phyloP scores from a whole-genome alignment of 1,139 yeast species.

The Geotrichum fermentans region DNA sequence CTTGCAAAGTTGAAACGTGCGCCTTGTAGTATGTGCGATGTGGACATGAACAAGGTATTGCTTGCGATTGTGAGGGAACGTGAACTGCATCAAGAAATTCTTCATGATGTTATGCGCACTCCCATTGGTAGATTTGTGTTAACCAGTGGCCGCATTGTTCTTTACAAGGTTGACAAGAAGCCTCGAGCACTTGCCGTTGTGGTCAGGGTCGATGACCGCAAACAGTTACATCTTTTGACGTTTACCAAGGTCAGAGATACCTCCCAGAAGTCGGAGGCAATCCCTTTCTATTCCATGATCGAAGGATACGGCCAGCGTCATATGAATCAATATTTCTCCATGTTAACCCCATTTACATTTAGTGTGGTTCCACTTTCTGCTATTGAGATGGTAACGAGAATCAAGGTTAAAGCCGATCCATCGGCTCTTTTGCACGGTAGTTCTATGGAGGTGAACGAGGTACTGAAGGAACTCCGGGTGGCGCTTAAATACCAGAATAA shows the following conservation, averaged over 20 bases:
- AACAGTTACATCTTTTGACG: constrained; percentile 3
- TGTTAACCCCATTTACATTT: constrained; percentile 33
- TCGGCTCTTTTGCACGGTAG: constrained; percentile 46
- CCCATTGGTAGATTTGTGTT: constrained; percentile 48
- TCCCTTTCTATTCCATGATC: constrained; percentile 53
- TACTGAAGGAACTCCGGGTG: constrained; percentile 42
- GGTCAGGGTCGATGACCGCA: constrained; percentile 9
- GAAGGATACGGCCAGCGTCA: constrained; percentile 34
- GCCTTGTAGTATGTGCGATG: constrained; percentile 39
- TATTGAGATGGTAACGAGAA: constrained; percentile 51
- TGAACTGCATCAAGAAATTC: constrained; percentile 43
- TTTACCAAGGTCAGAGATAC: constrained; percentile 3
- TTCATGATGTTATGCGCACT: constrained; percentile 44
- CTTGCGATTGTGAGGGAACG: constrained; percentile 46
- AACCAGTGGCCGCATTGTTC: constrained; percentile 55
- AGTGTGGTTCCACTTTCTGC: constrained; percentile 45
- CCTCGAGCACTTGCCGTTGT: constrained; percentile 49
- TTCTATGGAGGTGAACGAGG: constrained; percentile 41
- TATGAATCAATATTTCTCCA: constrained; percentile 32
- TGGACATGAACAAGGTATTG: constrained; percentile 45
- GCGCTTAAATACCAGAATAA: constrained; percentile 44
- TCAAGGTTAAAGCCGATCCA: constrained; percentile 43
- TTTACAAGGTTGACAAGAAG: constrained; percentile 48
- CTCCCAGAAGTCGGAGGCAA: constrained; percentile 25
- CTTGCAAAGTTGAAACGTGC: constrained; percentile 44